These are phyloP conservation scores for Pancytospora epiphaga DNA, from an alignment of 371 early-diverging fungal genomes.

Conservation along the genomic window DNA sequence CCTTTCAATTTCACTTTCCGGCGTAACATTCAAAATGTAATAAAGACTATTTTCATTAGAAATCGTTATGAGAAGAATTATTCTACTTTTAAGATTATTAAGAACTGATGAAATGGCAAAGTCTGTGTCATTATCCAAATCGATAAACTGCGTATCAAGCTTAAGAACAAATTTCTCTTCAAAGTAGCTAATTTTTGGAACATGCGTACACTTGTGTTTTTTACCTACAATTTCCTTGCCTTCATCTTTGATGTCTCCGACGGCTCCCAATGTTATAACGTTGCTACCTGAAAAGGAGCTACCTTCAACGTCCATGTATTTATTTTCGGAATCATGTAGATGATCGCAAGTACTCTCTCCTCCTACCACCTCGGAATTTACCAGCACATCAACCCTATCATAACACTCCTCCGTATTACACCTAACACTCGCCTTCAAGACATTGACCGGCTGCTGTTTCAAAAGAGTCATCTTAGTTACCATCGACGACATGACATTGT, in stretches of 20 bases:
- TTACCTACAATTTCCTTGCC: neutral
- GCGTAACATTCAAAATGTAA: conserved; percentile 15
- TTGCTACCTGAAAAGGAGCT: neutral
- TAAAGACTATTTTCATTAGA: conserved; percentile 28
- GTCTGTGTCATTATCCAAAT: conserved; percentile 19
- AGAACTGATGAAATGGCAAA: conserved; percentile 26
- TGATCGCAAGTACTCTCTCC: neutral
- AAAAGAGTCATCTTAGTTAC: conserved; percentile 9
- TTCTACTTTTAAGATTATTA: conserved; percentile 29
- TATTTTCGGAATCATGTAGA: neutral
- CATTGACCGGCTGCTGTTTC: conserved; percentile 1
- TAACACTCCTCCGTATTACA: too few relatives aligned
- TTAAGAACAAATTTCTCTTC: conserved; percentile 7
- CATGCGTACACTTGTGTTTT: neutral
- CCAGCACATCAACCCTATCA: too few relatives aligned
- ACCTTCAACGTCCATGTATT: neutral
- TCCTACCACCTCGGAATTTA: neutral
- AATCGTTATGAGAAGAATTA: conserved; percentile 29
- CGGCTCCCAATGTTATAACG: neutral
- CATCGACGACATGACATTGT: neutral
- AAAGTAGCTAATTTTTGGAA: neutral
- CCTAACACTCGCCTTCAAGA: too few relatives aligned
- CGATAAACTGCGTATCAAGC: conserved; percentile 35
- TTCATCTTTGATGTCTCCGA: neutral
- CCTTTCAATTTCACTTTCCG: conserved; percentile 18